Evolutionary conservation across 2,329 filamentous ascomycete species (phyloP).

Genomic region (Pseudogymnoascus sp.): DNA sequence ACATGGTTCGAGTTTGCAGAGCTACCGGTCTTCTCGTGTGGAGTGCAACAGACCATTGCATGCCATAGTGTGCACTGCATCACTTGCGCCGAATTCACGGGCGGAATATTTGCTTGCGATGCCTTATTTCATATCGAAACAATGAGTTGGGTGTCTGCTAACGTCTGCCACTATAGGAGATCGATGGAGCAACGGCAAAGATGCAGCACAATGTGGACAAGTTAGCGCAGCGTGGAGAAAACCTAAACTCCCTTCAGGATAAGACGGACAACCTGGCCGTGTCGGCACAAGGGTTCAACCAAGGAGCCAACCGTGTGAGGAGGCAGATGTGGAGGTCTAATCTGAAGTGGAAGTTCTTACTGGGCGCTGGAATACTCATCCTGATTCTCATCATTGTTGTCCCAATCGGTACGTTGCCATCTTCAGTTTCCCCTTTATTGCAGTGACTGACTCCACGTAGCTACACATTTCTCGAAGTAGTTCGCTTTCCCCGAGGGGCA

Average conservation of each 20-base stretch:
- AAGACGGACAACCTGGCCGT: constrained; percentile 92
- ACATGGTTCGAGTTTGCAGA: background rate
- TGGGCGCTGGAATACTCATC: constrained; percentile 73
- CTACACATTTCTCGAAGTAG: background rate
- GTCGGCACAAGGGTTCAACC: constrained; percentile 90
- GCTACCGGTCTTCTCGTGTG: background rate
- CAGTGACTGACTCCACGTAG: background rate
- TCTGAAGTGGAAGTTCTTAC: constrained; percentile 97
- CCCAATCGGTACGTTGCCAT: constrained; percentile 62
- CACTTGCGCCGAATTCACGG: background rate
- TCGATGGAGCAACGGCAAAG: constrained; percentile 87
- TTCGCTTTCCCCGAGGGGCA: background rate
- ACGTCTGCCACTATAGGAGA: constrained; percentile 61
- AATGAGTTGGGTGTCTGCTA: background rate
- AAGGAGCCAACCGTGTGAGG: constrained; percentile 90
- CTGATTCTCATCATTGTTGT: constrained; percentile 91
- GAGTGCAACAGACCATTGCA: too few species aligned
- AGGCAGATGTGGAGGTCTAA: constrained; percentile 99
- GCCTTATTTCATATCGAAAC: background rate
- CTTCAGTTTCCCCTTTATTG: background rate
- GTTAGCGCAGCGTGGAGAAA: constrained; percentile 85
- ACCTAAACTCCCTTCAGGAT: constrained; percentile 79
- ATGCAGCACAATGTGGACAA: constrained; percentile 99
- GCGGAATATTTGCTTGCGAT: background rate
- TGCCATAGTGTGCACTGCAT: background rate